A percentile compares a stretch with the other conserved stretches of the same genome.
phyloP scores from a whole-genome alignment of 2,329 filamentous ascomycete genomes.

The Blastomyces gilchristii region DNA sequence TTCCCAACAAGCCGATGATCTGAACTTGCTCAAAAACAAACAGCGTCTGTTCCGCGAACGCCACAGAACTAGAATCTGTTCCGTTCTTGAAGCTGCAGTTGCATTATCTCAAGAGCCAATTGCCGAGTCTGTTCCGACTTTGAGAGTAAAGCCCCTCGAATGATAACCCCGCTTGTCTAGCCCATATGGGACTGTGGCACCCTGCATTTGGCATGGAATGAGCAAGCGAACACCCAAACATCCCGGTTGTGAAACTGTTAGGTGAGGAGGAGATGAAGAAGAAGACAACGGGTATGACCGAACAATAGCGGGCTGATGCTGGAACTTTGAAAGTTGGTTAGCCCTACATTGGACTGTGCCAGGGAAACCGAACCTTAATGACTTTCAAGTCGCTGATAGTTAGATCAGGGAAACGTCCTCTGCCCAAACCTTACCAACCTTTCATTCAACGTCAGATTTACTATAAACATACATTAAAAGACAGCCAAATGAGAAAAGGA shows the following conservation, averaged over 20 bases:
- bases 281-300: not conserved
- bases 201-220: not conserved
- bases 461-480: slow-evolving; percentile 6
- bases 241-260: not conserved
- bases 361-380: not conserved
- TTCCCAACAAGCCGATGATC: not conserved
- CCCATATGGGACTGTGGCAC: not conserved
- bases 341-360: not conserved
- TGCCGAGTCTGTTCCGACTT: not conserved
- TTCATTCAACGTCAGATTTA: slow-evolving; percentile 1
- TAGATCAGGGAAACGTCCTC: not conserved
- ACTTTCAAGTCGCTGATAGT: not conserved
- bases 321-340: not conserved
- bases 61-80: not conserved
- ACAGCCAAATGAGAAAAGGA: not conserved
- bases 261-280: not conserved
- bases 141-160: not conserved
- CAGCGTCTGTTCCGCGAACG: not conserved
- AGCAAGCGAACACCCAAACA: not conserved
- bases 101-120: too few relatives aligned
- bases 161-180: not conserved
- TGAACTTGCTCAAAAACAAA: not conserved
- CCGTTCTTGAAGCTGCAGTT: not conserved
- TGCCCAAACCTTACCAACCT: not conserved
- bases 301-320: not conserved